These are phyloP conservation scores for Ophiorrhiza pumila DNA, from an alignment of 257 asterid species.

Conservation along the genomic window DNA sequence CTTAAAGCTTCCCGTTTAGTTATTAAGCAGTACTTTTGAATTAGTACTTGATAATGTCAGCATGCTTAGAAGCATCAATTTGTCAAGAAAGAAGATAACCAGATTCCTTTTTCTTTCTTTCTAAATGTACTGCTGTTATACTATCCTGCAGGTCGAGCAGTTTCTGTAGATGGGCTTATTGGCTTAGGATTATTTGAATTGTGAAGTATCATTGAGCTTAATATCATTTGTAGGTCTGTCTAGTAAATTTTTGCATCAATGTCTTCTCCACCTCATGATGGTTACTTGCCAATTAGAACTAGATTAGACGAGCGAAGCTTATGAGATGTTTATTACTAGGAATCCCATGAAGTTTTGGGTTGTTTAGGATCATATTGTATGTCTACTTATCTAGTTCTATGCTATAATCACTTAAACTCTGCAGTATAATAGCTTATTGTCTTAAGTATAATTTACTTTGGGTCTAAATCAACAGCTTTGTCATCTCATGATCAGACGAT, in stretches of 20 bases:
- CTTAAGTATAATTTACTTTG: not conserved
- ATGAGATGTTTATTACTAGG: no score
- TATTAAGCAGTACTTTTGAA: not conserved
- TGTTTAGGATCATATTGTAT: no score
- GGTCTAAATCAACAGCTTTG: not conserved
- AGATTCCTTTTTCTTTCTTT: not conserved
- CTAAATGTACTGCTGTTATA: not conserved
- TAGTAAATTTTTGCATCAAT: not conserved
- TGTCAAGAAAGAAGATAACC: not conserved
- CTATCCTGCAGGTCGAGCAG: not conserved
- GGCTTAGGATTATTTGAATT: not conserved
- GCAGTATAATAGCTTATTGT: not conserved
- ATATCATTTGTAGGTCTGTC: not conserved
- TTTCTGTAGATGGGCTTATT: not conserved
- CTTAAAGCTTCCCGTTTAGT: not conserved
- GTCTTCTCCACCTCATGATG: not conserved
- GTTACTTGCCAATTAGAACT: not conserved
- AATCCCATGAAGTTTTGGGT: no score
- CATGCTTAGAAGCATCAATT: not conserved
- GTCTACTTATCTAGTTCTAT: no score
- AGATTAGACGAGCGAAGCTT: no score
- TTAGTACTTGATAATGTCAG: not conserved
- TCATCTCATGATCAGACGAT: not conserved
- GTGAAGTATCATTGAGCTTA: not conserved
- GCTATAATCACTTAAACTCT: not conserved